phyloP scores from a whole-genome alignment of 78 protist species.

The Speleostelium caveatum region DNA sequence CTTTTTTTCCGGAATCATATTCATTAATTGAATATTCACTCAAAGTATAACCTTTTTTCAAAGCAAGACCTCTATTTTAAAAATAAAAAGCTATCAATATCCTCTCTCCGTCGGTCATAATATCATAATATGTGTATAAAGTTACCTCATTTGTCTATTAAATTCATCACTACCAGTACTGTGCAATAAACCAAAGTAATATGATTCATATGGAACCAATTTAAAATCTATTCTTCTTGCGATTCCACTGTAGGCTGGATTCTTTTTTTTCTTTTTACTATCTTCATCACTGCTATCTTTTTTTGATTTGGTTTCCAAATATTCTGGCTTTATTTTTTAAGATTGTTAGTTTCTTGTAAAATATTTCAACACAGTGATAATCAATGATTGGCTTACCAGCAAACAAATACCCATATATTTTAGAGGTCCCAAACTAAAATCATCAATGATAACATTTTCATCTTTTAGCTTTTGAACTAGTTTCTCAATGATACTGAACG shows the following conservation, averaged over 20 bases:
- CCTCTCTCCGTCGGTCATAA: no score
- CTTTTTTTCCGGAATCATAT: background rate
- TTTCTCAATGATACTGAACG: conserved; percentile 42
- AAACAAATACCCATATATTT: conserved; percentile 70
- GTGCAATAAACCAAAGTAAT: conserved; percentile 55
- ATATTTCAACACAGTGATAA: no score
- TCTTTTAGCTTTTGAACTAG: conserved; percentile 33
- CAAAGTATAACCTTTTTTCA: conserved; percentile 27
- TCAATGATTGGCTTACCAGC: background rate
- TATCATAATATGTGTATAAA: background rate
- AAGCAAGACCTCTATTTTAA: conserved; percentile 18
- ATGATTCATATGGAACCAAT: conserved; percentile 60
- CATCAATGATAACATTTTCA: conserved; percentile 23
- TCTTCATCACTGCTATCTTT: background rate
- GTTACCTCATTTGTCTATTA: conserved; percentile 5
- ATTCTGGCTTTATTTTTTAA: background rate
- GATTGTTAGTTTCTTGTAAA: no score
- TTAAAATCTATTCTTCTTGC: conserved; percentile 60
- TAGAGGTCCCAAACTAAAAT: conserved; percentile 52
- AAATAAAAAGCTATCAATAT: no score
- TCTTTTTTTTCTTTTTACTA: background rate
- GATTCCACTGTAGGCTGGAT: background rate
- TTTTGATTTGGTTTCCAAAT: background rate
- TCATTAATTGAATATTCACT: conserved; percentile 35
- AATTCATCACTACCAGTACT: conserved; percentile 56